These are phyloP conservation scores for Gossypium sturtianum DNA, from an alignment of 345 rosid species.

Conservation along the genomic window DNA sequence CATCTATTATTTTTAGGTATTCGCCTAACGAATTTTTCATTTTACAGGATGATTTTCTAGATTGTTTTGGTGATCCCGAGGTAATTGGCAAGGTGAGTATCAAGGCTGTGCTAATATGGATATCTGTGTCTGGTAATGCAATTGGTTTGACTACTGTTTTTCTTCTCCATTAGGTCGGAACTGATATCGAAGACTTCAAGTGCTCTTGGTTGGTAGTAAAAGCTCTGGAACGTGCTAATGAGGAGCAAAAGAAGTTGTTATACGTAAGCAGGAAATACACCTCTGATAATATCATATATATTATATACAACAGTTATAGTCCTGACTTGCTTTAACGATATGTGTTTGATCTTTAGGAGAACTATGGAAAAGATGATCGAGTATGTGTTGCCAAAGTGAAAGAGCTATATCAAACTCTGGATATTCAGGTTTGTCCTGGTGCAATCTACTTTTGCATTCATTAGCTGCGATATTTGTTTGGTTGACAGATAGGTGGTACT, in stretches of 20 bases:
- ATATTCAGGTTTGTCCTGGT: constrained; percentile 1
- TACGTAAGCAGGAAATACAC: constrained; percentile 29
- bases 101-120: neutral
- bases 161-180: constrained; percentile 52
- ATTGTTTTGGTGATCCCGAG: constrained; percentile 73
- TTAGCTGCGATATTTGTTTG: neutral
- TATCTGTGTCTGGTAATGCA: neutral
- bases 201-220: constrained; percentile 94
- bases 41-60: constrained; percentile 70
- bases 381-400: constrained; percentile 48
- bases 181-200: constrained; percentile 80
- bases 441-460: neutral
- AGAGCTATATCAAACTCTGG: constrained; percentile 46
- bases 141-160: neutral
- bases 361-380: constrained; percentile 63
- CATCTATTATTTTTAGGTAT: neutral
- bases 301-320: neutral
- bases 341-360: constrained; percentile 41
- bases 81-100: constrained; percentile 62
- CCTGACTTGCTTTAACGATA: neutral
- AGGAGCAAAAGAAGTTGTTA: constrained; percentile 58
- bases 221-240: constrained; percentile 58
- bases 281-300: neutral
- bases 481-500: neutral
- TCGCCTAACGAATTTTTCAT: neutral